Evolutionary conservation across 148 eudicot species (phyloP).

Genomic region (Talinum fruticosum): DNA sequence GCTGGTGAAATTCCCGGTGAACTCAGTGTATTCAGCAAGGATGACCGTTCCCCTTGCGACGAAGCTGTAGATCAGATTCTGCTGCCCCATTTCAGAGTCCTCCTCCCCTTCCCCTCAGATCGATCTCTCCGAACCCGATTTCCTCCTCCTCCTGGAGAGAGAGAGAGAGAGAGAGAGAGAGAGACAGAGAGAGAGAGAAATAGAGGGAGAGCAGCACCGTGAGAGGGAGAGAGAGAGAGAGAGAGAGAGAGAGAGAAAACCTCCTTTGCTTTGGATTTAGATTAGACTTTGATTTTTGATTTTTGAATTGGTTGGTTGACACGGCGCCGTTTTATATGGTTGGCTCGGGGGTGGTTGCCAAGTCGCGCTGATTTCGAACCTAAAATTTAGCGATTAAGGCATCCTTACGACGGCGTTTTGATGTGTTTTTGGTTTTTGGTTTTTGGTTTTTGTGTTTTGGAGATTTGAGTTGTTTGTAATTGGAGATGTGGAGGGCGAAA

Average conservation of each 20-base stretch:
- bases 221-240: background rate
- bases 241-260: conserved; percentile 5
- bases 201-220: background rate
- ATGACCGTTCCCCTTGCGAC: conserved; percentile 46
- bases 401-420: background rate
- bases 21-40: conserved; percentile 48
- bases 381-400: conserved; percentile 3
- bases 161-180: background rate
- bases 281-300: conserved; percentile 1
- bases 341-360: background rate
- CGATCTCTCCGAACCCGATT: background rate
- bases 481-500: no score
- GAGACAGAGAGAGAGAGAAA: background rate
- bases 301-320: background rate
- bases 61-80: conserved; percentile 48
- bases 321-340: conserved; percentile 17
- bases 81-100: conserved; percentile 30
- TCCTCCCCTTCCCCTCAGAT: conserved; percentile 1
- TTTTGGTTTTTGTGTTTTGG: background rate
- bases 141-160: background rate
- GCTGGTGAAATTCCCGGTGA: conserved; percentile 41
- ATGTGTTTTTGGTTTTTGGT: background rate
- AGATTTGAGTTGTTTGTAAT: background rate
- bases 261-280: conserved; percentile 14
- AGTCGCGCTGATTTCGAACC: conserved; percentile 8